phyloP scores from a whole-genome alignment of 768 basidiomycete genomes.

The Russula virescens region DNA sequence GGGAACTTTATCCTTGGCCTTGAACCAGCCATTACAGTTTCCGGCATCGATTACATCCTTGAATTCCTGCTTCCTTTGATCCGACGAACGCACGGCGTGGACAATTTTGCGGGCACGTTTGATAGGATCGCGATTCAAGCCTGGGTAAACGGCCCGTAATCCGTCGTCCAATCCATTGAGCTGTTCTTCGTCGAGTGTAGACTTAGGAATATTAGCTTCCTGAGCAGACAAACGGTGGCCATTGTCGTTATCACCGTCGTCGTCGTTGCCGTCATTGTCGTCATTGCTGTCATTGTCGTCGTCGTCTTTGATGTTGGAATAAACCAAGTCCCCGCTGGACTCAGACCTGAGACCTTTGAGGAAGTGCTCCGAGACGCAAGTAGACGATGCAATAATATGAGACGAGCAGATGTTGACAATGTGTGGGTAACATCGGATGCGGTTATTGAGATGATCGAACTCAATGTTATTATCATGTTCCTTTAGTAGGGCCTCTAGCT shows the following conservation, averaged over 20 bases:
- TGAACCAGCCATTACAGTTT: no score
- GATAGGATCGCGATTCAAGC: neutral
- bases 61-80: neutral
- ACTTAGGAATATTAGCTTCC: no score
- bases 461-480: neutral
- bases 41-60: no score
- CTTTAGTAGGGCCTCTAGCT: neutral
- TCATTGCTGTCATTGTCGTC: no score
- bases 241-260: no score
- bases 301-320: no score
- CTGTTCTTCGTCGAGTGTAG: no score
- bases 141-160: neutral
- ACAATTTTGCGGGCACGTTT: neutral
- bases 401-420: neutral
- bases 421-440: neutral
- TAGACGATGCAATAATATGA: neutral
- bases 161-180: no score
- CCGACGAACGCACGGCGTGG: neutral
- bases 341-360: neutral
- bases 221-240: no score
- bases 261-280: no score
- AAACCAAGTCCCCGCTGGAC: neutral
- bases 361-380: neutral
- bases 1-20: no score
- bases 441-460: neutral